These are phyloP conservation scores for Phytopythium litorale DNA, from an alignment of 352 stramenopile genomes.

Conservation along the genomic window DNA sequence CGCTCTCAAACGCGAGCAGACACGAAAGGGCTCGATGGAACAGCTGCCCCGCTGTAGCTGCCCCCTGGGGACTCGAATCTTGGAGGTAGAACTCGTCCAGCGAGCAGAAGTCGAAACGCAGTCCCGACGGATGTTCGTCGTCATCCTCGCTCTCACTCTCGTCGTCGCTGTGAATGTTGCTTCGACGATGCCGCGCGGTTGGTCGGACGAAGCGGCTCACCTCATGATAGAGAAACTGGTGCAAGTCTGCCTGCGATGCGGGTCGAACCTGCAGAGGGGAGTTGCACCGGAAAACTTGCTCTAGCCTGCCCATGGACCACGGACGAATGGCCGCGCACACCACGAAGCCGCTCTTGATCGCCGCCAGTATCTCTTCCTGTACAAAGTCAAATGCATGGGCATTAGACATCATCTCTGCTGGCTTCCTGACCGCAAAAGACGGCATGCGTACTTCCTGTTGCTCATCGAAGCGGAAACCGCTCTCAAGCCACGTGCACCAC, in stretches of 20 bases:
- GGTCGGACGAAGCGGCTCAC: conserved; percentile 38
- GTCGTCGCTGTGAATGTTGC: conserved; percentile 8
- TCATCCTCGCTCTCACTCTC: conserved; percentile 24
- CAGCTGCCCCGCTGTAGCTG: conserved; percentile 31
- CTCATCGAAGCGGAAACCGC: conserved; percentile 34
- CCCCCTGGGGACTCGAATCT: conserved; percentile 40
- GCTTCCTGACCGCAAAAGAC: background rate
- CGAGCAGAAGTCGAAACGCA: conserved; percentile 31
- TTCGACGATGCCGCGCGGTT: conserved; percentile 7
- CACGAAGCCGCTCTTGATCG: conserved; percentile 43
- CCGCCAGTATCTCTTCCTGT: conserved; percentile 55
- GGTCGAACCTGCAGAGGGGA: conserved; percentile 18
- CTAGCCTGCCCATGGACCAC: conserved; percentile 44
- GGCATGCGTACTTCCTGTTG: conserved; percentile 50
- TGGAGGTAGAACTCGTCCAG: conserved; percentile 48
- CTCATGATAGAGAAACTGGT: conserved; percentile 33
- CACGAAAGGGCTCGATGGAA: conserved; percentile 49
- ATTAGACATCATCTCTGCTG: background rate
- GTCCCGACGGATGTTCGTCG: conserved; percentile 17
- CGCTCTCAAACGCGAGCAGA: conserved; percentile 38
- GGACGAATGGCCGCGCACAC: conserved; percentile 29
- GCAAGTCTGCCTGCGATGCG: conserved; percentile 38
- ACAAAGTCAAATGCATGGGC: background rate
- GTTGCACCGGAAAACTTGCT: conserved; percentile 25
- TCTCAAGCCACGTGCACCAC: conserved; percentile 67